These are phyloP conservation scores for Antarctomyces pellizariae DNA, from an alignment of 495 filamentous ascomycete genomes.

Conservation along the genomic window DNA sequence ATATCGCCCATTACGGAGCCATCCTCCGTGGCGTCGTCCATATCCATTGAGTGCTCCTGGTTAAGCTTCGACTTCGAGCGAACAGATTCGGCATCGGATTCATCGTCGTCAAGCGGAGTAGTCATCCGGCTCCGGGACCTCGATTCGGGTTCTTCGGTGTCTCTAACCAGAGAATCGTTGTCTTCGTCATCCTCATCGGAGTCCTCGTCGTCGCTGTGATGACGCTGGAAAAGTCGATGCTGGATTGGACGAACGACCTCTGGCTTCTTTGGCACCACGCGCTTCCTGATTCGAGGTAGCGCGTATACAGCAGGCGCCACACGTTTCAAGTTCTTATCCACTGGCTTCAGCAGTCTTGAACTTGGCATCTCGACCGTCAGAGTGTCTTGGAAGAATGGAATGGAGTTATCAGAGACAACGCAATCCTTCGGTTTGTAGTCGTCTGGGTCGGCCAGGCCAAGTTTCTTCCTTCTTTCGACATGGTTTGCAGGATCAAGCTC, in stretches of 20 bases:
- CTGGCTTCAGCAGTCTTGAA: slow-evolving; percentile 23
- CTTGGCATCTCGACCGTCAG: slow-evolving; percentile 42
- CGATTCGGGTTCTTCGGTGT: slow-evolving; percentile 68
- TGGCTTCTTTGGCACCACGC: slow-evolving; percentile 29
- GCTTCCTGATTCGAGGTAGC: slow-evolving; percentile 51
- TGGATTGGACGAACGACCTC: slow-evolving; percentile 34
- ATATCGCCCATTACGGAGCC: no score
- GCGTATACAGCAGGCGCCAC: slow-evolving; percentile 23
- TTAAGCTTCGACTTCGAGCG: neutral
- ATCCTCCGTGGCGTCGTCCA: no score
- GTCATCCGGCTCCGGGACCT: slow-evolving; percentile 58
- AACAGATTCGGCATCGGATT: slow-evolving; percentile 34
- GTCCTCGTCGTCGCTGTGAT: slow-evolving; percentile 28
- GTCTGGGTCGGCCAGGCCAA: slow-evolving; percentile 51
- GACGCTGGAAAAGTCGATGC: slow-evolving; percentile 29
- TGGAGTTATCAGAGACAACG: slow-evolving; percentile 26
- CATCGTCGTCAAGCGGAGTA: slow-evolving; percentile 37
- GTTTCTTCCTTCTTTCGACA: slow-evolving; percentile 42
- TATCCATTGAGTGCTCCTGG: neutral
- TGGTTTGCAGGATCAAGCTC: slow-evolving; percentile 68
- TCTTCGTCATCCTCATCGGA: slow-evolving; percentile 42
- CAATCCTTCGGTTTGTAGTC: slow-evolving; percentile 19
- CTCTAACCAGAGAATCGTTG: slow-evolving; percentile 35
- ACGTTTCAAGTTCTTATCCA: slow-evolving; percentile 25
- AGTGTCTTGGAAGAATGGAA: no score